These are phyloP conservation scores for Sugiyamaella qingdaonensis DNA, from an alignment of 805 yeast genomes.

Conservation along the genomic window DNA sequence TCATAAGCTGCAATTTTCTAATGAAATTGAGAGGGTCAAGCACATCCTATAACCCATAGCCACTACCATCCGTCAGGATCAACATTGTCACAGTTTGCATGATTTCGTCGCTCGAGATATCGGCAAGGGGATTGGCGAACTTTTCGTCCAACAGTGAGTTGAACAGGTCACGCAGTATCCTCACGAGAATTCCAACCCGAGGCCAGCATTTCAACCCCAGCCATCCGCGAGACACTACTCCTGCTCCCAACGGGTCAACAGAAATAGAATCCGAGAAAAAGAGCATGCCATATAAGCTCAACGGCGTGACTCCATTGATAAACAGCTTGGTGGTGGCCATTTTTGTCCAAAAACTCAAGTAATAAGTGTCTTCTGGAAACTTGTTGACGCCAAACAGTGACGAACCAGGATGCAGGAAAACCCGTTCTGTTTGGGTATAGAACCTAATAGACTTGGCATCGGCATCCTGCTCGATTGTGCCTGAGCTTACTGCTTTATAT, in stretches of 20 bases:
- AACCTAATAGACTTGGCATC: slow-evolving; percentile 69
- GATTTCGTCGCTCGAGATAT: slow-evolving; percentile 28
- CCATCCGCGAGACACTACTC: slow-evolving; percentile 86
- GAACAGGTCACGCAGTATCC: slow-evolving; percentile 59
- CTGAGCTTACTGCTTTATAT: slow-evolving; percentile 62
- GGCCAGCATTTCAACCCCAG: slow-evolving; percentile 89
- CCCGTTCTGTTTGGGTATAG: slow-evolving; percentile 72
- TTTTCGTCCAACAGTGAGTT: slow-evolving; percentile 64
- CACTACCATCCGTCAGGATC: slow-evolving; percentile 30
- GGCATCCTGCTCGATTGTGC: slow-evolving; percentile 81
- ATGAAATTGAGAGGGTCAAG: too few species aligned
- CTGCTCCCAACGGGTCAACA: slow-evolving; percentile 60
- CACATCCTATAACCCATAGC: not conserved
- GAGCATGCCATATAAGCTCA: slow-evolving; percentile 64
- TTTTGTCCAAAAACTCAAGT: slow-evolving; percentile 60
- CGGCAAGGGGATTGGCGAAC: slow-evolving; percentile 46
- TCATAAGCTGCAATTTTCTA: too few species aligned
- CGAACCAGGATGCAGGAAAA: slow-evolving; percentile 85
- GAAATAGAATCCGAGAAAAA: slow-evolving; percentile 68
- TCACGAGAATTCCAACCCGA: slow-evolving; percentile 81
- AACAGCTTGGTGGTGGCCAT: slow-evolving; percentile 61
- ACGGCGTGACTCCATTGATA: slow-evolving; percentile 75
- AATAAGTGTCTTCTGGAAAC: slow-evolving; percentile 37
- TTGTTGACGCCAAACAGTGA: slow-evolving; percentile 53
- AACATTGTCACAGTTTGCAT: slow-evolving; percentile 30